Conservation (phyloP, 305 asterid genomes). For the Fraxinus sp. region DNA sequence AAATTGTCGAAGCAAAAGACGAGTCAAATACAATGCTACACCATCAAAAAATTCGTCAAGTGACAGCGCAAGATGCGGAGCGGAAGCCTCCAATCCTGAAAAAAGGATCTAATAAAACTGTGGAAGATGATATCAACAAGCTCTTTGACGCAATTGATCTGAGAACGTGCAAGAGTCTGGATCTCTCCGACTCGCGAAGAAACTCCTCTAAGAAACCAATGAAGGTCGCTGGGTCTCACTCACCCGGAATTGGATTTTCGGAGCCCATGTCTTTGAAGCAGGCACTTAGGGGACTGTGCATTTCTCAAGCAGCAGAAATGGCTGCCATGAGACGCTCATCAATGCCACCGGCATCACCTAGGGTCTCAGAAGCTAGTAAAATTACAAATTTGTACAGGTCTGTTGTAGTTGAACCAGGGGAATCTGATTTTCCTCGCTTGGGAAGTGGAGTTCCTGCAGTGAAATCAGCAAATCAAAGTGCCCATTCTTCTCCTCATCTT, state of each 20-base stretch:
- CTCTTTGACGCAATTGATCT: conserved; percentile 71
- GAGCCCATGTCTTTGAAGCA: conserved; percentile 85
- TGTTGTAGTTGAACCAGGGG: conserved; percentile 32
- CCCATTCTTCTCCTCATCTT: conserved; percentile 36
- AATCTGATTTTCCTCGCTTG: conserved; percentile 28
- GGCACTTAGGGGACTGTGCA: conserved; percentile 88
- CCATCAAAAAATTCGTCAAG: conserved; percentile 34
- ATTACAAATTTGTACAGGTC: conserved; percentile 39
- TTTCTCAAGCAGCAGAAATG: conserved; percentile 92
- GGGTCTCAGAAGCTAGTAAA: conserved; percentile 59
- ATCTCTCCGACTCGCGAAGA: conserved; percentile 60
- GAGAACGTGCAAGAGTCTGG: conserved; percentile 64
- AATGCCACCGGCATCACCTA: conserved; percentile 67
- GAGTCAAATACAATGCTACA: conserved; percentile 32
- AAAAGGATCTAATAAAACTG: conserved; percentile 39
- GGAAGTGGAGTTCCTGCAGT: conserved; percentile 26
- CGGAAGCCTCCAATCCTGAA: conserved; percentile 50
- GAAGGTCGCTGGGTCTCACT: conserved; percentile 51
- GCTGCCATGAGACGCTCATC: conserved; percentile 70
- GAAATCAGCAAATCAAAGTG: conserved; percentile 33
- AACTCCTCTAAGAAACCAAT: conserved; percentile 87
- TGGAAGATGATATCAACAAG: conserved; percentile 73
- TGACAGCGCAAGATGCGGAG: conserved; percentile 37
- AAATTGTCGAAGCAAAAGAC: conserved; percentile 68
- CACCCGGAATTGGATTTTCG: conserved; percentile 77